Evolutionary conservation across 2,329 filamentous ascomycete genomes (phyloP).

Genomic region (Ploettnerulaceae sp.): DNA sequence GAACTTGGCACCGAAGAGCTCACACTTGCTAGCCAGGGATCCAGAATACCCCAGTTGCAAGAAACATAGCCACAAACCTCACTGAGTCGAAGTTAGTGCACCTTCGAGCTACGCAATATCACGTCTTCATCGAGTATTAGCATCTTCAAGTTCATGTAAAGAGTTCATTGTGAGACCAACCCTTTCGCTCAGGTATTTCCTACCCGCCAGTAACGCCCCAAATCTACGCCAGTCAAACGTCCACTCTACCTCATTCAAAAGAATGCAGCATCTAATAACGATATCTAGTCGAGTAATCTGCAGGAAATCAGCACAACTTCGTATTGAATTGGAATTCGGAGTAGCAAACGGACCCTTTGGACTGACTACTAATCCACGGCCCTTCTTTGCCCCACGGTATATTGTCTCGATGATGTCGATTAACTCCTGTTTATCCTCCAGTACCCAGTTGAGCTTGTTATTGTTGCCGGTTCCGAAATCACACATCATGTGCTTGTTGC

Average conservation of each 20-base stretch:
- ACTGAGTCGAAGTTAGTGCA: not conserved
- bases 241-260: not conserved
- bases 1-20: too few species aligned
- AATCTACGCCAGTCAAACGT: constrained; percentile 3
- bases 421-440: constrained; percentile 96
- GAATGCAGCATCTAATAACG: constrained; percentile 47
- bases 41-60: not conserved
- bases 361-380: constrained; percentile 89
- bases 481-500: constrained; percentile 98
- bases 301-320: constrained; percentile 10
- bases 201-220: constrained; percentile 2
- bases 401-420: constrained; percentile 99
- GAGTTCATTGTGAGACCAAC: constrained; percentile 36
- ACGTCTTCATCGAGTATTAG: constrained; percentile 22
- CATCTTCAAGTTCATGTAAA: constrained; percentile 19
- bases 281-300: constrained; percentile 62
- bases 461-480: constrained; percentile 98
- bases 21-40: too few species aligned
- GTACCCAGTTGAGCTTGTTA: constrained; percentile 94
- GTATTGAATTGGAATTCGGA: not conserved
- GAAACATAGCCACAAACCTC: not conserved
- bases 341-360: constrained; percentile 58
- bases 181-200: constrained; percentile 23
- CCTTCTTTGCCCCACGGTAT: constrained; percentile 97
- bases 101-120: not conserved